Percentiles rank a stretch among this genome's conserved stretches.
Evolutionary conservation across 2,329 filamentous ascomycete genomes (phyloP).

Genomic region (Sclerotinia glacialis): DNA sequence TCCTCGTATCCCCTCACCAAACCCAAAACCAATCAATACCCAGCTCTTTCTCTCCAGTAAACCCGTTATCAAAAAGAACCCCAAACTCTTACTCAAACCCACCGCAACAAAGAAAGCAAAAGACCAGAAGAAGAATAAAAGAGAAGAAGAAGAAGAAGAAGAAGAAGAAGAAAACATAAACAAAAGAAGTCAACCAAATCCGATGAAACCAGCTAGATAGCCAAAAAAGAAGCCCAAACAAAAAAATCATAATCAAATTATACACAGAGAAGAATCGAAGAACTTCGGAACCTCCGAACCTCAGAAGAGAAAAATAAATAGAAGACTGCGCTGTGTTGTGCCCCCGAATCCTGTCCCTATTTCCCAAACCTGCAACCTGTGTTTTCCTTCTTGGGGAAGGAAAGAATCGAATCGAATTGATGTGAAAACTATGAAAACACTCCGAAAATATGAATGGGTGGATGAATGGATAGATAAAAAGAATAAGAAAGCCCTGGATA

Average conservation of each 20-base stretch:
- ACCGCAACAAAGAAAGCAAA: background rate
- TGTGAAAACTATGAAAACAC: constrained; percentile 4
- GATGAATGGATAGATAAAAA: background rate
- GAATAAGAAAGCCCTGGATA: background rate
- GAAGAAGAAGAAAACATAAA: background rate
- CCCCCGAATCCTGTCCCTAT: background rate
- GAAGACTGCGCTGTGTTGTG: background rate
- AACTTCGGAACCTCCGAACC: too few species aligned
- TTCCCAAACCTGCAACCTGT: background rate
- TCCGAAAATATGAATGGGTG: background rate
- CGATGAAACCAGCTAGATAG: background rate
- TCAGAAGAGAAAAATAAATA: background rate
- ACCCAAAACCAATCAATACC: background rate
- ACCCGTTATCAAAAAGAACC: background rate
- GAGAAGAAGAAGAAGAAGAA: background rate
- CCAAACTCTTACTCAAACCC: background rate
- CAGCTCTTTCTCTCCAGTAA: background rate
- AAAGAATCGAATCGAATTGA: background rate
- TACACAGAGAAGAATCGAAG: constrained; percentile 10
- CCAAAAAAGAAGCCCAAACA: background rate
- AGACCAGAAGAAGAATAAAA: background rate
- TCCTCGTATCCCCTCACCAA: background rate
- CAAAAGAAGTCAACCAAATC: constrained; percentile 5
- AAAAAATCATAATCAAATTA: background rate
- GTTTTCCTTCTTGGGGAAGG: background rate